Base-by-base conservation (phyloP, 2,329 filamentous ascomycete species). In the Epicoccum nigrum region DNA sequence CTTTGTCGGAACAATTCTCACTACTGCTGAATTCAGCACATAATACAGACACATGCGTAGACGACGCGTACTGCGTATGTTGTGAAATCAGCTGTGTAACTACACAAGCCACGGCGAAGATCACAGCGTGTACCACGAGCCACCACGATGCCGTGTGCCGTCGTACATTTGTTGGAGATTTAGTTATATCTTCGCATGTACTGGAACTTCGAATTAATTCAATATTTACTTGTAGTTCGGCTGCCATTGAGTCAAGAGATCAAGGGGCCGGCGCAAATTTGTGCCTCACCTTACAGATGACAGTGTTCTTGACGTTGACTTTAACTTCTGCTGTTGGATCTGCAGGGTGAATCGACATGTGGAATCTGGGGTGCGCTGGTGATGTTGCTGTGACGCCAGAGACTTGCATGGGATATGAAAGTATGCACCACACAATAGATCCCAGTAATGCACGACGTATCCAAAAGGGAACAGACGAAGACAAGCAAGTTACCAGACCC, bases 321-420 rank as follows among this genome's bases (percentile, higher is more conserved):
- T 52, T 43, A 39, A 39, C 38, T 47, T 39, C 38, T 30, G 23
- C 4, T 11, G 30, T 33, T 42, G 20, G 13, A 34, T 46, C 49
- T 52, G 49, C 49, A 52, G 43, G 49, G 44, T 9, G 39, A 44
- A 3, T 30, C 38, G 27, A 20, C n/a, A 34, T 39, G 20, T 52
- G 43, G 23, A 20, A 39, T 38, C 37, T 43, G 43, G 38, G 42
- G 43, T 33, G 17, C 43, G 20, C 15, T 19, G 7, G 38, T 27
- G 16, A 33, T 46, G 42, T 19, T 33, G 41, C 32, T 19, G 16
- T 45, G 40, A 34, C 34, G 33, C 34, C 33, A 9, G 30, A n/a
- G n/a, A 8, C 15, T 30, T 31, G 21, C 23, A 21, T 42, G 31
- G 17, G 42, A 51, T 37, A 37, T 46, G 48, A 51, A 16, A 37